Percentiles rank a stretch among this genome's conserved stretches.
phyloP scores from a whole-genome alignment of 148 eudicot species.

The Cornus florida region DNA sequence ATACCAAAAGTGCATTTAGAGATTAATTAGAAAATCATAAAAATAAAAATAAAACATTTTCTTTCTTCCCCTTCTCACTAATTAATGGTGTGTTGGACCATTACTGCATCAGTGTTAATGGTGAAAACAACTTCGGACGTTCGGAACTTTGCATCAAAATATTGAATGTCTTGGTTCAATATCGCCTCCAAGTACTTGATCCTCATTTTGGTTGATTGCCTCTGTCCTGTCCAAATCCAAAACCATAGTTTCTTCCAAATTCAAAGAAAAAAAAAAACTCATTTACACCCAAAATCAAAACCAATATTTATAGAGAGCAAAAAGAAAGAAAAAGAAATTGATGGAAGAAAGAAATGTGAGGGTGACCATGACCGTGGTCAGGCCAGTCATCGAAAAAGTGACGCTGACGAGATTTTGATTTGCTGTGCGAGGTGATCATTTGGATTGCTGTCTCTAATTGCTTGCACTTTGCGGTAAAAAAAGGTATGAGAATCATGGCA shows the following conservation, averaged over 20 bases:
- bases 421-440: constrained; percentile 59
- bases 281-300: background rate
- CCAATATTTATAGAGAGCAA: no score
- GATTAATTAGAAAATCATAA: no score
- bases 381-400: no score
- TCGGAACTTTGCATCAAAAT: constrained; percentile 85
- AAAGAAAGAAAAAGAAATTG: no score
- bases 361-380: no score
- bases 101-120: constrained; percentile 93
- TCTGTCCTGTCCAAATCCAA: constrained; percentile 99
- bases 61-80: constrained; percentile 99
- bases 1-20: background rate
- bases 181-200: constrained; percentile 93
- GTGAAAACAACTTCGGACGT: constrained; percentile 95
- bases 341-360: no score
- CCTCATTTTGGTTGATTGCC: constrained; percentile 93
- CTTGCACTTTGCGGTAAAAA: constrained; percentile 66
- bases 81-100: constrained; percentile 99
- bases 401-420: constrained; percentile 76
- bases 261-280: background rate
- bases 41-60: no score
- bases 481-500: constrained; percentile 38
- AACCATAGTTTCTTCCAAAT: constrained; percentile 14
- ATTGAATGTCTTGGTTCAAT: constrained; percentile 90
- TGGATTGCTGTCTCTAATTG: constrained; percentile 78